Conservation (phyloP, 805 yeast genomes). For the Ogataea nakhonphanomensis region DNA sequence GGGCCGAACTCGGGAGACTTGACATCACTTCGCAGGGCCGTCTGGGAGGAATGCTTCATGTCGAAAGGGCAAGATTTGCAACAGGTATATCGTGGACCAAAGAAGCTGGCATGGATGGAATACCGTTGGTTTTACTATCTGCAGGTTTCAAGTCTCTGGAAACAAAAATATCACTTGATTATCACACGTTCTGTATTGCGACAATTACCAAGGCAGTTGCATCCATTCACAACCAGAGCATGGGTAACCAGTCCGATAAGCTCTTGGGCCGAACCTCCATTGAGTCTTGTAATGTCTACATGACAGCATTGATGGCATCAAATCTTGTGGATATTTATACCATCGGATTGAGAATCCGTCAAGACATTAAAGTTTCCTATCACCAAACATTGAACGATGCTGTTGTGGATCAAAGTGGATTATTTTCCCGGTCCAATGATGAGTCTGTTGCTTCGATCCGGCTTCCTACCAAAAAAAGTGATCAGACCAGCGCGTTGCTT, state of each 20-base stretch:
- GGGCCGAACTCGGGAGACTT: conserved; percentile 54
- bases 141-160: conserved; percentile 55
- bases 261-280: conserved; percentile 50
- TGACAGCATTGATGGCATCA: conserved; percentile 84
- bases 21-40: conserved; percentile 66
- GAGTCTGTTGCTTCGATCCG: not conserved
- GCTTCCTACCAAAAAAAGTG: not conserved
- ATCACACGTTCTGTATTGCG: conserved; percentile 75
- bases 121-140: conserved; percentile 67
- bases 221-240: conserved; percentile 68
- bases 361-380: conserved; percentile 70
- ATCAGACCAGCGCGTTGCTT: not conserved
- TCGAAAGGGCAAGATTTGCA: conserved; percentile 49
- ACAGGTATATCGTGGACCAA: conserved; percentile 72
- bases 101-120: conserved; percentile 38
- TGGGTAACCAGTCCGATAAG: conserved; percentile 51
- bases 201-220: conserved; percentile 45
- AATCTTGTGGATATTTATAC: conserved; percentile 75
- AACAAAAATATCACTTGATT: conserved; percentile 71
- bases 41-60: conserved; percentile 62
- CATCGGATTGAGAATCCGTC: conserved; percentile 65
- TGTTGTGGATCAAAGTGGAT: conserved; percentile 1
- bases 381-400: conserved; percentile 67
- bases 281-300: conserved; percentile 53
- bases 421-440: not conserved